Base-by-base conservation (phyloP, 2,329 filamentous ascomycete genomes). In the Ascocoryne sarcoides region DNA sequence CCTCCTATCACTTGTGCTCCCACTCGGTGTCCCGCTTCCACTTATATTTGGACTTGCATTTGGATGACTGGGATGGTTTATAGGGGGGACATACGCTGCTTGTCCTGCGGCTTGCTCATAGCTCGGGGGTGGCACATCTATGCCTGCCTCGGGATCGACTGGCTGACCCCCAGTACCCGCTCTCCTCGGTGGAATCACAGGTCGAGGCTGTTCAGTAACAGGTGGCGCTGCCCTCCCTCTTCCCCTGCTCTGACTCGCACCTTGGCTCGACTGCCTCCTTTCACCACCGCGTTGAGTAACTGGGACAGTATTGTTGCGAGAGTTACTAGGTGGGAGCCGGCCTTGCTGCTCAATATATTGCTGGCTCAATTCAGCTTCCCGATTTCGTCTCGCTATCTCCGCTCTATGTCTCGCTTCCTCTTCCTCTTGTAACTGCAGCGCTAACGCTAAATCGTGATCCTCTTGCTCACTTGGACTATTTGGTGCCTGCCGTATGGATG, bases 391-490 rank as follows among this genome's bases (percentile, higher is more conserved):
- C 8, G 74, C 76, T 36, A 78, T 72, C 36, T 76, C 71, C 5
- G 57, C 52, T n/a, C 75, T 73, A 48, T 88, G 77, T 10, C 79
- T 74, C 54, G 87, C 80, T 48, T 95, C 87, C 60, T 96, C 90
- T 59, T 95, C 88, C 55, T 96, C 92, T 59, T 96, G 90, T 1
- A 95, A 73, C 57, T 96, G 92, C 5, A 98, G 69, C 0, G 90
- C 89, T 3, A 96, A 71, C 0, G 92, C 92, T 20, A 95, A 65
- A 45, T 92, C 85, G 39, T 74, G 79, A 54, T 95, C 89, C 63
- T 95, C 78, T 66, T 93, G 73, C 63, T 82, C 70, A 16, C 37
- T 54, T 14, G 51, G 46, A 42, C 44, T 46, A n/a, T 17, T 26
- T 28, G 32, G 31, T 10, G 14, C 17, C 3, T 37, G 15, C n/a